Evolutionary conservation across 148 eudicot species (phyloP).

Genomic region (Diospyros kaki): DNA sequence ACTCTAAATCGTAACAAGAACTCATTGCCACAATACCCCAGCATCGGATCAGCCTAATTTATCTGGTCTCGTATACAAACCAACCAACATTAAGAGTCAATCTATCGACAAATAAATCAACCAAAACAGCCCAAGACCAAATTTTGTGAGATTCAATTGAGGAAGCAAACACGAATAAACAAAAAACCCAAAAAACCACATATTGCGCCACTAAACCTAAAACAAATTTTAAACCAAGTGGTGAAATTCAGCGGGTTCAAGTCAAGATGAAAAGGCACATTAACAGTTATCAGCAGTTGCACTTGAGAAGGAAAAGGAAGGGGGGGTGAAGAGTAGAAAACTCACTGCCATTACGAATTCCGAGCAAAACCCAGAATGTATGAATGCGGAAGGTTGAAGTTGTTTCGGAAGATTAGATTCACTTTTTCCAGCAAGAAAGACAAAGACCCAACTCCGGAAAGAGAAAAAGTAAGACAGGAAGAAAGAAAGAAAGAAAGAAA

Average conservation of each 20-base stretch:
- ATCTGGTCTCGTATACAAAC: too few relatives aligned
- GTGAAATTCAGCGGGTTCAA: neutral
- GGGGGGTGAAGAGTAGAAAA: neutral
- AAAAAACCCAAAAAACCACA: neutral
- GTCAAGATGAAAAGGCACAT: neutral
- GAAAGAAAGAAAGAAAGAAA: too few relatives aligned
- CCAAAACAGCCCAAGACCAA: neutral
- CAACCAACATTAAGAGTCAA: neutral
- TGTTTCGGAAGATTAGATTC: neutral
- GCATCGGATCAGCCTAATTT: neutral
- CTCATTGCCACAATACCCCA: neutral
- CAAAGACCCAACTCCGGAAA: neutral
- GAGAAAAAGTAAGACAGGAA: too few relatives aligned
- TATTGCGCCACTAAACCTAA: neutral
- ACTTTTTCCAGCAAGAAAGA: neutral
- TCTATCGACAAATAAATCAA: neutral
- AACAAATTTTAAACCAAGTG: neutral
- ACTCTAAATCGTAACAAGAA: neutral
- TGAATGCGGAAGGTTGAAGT: neutral
- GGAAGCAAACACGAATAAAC: neutral
- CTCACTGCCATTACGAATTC: constrained; percentile 4
- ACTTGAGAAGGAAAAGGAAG: neutral
- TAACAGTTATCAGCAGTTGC: neutral
- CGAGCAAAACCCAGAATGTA: neutral
- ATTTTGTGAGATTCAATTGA: neutral